Base-by-base conservation (phyloP, 2,329 filamentous ascomycete species). In the Trichoderma polysporum region DNA sequence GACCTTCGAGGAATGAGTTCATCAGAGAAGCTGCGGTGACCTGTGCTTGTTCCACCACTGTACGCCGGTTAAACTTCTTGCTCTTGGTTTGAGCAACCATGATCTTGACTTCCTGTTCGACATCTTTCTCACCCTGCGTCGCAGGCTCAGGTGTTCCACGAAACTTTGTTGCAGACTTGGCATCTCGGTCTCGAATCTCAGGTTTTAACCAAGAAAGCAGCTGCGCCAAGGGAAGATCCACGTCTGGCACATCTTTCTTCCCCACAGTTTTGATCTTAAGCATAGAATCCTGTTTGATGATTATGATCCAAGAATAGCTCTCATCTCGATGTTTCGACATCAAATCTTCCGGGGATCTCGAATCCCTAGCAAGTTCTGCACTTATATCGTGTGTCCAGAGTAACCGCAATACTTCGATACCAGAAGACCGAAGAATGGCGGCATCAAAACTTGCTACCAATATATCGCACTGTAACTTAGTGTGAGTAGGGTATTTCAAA, bases 51-150 rank as follows among this genome's bases (percentile, higher is more conserved):
- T 97, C 92, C 56, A 97, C 89, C 58, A 98, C 93, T 31, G 90
- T 90, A 74, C 89, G 89, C 62, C 94, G 89, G 79, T 97, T 97
- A 70, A 91, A 91, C 81, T 97, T 98, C 79, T 97, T 97, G 77
- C 90, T 93, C 73, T 90, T 89, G 58, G 93, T 94, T 66, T 92
- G 90, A 1, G 91, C 88, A 6, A 93, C 86, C 4, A 97, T 84
- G n/a, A 98, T 90, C 68, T 91, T 90, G 53, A 98, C 93, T 66
- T 94, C 91, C 71, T 91, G 89, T 67, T 88, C 85, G 64, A 84
- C 80, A 29, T 77, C 75, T 52, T 72, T 73, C n/a, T 79, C 75
- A 8, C 67, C 72, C 5, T 71, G 70, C 15, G 52, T 7, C 9
- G 45, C 31, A n/a, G 50, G 49, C 35, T 67, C 64, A 5, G 49